A percentile compares a stretch with the other conserved stretches of the same genome.
Evolutionary conservation across 169 alveolate species (phyloP).

Genomic region (Perkinsus olseni): DNA sequence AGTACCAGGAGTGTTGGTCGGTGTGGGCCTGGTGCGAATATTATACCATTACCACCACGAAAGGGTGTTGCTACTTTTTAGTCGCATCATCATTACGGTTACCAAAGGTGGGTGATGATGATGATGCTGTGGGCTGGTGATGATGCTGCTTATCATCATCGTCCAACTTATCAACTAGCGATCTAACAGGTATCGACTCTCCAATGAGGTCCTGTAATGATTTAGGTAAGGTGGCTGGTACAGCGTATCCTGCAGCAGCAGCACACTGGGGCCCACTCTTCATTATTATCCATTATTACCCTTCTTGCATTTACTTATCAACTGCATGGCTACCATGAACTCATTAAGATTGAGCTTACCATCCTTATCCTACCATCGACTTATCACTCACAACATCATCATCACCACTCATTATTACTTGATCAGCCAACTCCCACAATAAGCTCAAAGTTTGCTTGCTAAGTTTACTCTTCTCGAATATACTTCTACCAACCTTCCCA

Average conservation of each 20-base stretch:
- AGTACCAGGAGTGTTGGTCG: neutral
- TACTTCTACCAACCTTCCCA: neutral
- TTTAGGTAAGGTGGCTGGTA: neutral
- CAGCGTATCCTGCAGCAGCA: neutral
- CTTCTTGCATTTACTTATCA: neutral
- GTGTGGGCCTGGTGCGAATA: no score
- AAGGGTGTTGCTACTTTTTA: no score
- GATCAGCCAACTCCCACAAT: neutral
- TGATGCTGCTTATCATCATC: no score
- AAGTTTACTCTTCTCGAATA: neutral
- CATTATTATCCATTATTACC: neutral
- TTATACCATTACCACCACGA: no score
- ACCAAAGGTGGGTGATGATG: neutral
- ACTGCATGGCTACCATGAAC: neutral
- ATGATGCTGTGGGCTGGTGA: no score
- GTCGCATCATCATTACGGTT: no score
- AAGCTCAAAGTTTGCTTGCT: neutral
- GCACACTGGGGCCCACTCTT: neutral
- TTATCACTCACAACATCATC: no score
- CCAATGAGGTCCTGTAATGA: neutral
- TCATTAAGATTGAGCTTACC: neutral
- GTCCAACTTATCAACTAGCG: neutral
- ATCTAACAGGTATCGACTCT: neutral
- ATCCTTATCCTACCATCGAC: neutral
- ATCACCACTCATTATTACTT: neutral